Conservation (phyloP, 352 stramenopile genomes). For the Phytophthora aleatoria region DNA sequence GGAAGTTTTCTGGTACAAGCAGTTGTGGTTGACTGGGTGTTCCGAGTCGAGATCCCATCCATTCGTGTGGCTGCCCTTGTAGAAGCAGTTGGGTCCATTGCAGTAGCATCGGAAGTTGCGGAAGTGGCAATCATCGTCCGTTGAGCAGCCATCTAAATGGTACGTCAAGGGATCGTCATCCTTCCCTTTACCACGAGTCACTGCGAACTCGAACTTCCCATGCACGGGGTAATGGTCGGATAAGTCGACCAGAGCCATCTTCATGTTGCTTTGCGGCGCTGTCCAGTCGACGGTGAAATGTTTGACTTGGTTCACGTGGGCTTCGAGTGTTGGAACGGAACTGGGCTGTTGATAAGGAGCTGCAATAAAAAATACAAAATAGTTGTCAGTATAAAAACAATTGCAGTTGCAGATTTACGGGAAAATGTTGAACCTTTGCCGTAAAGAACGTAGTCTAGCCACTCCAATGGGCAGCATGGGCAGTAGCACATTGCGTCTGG, state of each 20-base stretch:
- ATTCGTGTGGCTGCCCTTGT: constrained; percentile 55
- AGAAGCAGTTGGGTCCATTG: constrained; percentile 67
- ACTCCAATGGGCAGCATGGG: constrained; percentile 79
- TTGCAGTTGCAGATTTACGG: background rate
- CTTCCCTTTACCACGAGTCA: constrained; percentile 43
- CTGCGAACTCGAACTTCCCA: constrained; percentile 66
- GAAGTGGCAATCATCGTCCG: constrained; percentile 73
- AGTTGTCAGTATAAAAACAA: background rate
- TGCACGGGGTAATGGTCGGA: constrained; percentile 85
- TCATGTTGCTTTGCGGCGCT: constrained; percentile 48
- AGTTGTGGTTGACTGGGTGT: constrained; percentile 79
- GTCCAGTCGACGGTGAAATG: constrained; percentile 75
- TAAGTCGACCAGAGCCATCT: constrained; percentile 68
- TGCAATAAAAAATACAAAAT: constrained; percentile 9
- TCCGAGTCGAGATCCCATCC: constrained; percentile 59
- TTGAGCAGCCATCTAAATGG: constrained; percentile 81
- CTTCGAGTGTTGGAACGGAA: constrained; percentile 54
- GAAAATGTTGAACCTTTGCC: constrained; percentile 46
- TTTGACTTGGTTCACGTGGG: constrained; percentile 54
- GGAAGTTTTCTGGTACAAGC: constrained; percentile 69
- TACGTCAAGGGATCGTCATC: constrained; percentile 62
- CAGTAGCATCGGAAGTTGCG: constrained; percentile 76
- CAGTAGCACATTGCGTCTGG: constrained; percentile 73
- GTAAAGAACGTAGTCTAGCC: constrained; percentile 85
- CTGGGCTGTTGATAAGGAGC: constrained; percentile 77